Conservation (phyloP, 805 yeast genomes). For the Kazachstania africana region DNA sequence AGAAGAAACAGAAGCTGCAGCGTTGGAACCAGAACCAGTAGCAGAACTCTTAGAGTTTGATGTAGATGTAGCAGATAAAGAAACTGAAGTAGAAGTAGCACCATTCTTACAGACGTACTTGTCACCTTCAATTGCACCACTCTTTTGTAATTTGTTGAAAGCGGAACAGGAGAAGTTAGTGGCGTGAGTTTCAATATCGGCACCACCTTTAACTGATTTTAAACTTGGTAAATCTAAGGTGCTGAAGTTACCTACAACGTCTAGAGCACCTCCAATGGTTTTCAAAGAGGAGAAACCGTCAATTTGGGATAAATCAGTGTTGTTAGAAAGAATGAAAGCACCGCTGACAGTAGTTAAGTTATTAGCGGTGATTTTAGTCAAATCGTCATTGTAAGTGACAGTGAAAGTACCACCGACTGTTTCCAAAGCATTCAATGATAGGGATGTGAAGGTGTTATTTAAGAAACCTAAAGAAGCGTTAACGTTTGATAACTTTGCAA, state of each 20-base stretch:
- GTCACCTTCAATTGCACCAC: slow-evolving; percentile 87
- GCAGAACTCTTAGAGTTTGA: slow-evolving; percentile 26
- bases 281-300: slow-evolving; percentile 63
- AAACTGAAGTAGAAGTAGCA: slow-evolving; percentile 35
- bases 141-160: slow-evolving; percentile 58
- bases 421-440: slow-evolving; percentile 43
- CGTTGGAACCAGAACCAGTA: slow-evolving; percentile 22
- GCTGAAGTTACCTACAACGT: slow-evolving; percentile 67
- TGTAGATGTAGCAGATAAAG: slow-evolving; percentile 23
- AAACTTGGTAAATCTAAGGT: slow-evolving; percentile 67
- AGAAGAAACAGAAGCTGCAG: slow-evolving; percentile 25
- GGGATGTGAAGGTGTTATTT: slow-evolving; percentile 49
- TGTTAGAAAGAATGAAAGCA: slow-evolving; percentile 83
- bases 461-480: slow-evolving; percentile 76
- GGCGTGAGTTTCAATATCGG: slow-evolving; percentile 62
- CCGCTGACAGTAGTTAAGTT: slow-evolving; percentile 70
- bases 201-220: slow-evolving; percentile 83
- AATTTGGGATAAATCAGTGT: slow-evolving; percentile 54
- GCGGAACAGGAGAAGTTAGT: slow-evolving; percentile 65
- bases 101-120: slow-evolving; percentile 65
- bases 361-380: slow-evolving; percentile 58
- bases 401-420: slow-evolving; percentile 73
- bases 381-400: slow-evolving; percentile 58
- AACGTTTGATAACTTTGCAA: slow-evolving; percentile 54
- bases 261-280: slow-evolving; percentile 80